Conservation (phyloP, 768 basidiomycete species). For the Agaricus subrufescens region DNA sequence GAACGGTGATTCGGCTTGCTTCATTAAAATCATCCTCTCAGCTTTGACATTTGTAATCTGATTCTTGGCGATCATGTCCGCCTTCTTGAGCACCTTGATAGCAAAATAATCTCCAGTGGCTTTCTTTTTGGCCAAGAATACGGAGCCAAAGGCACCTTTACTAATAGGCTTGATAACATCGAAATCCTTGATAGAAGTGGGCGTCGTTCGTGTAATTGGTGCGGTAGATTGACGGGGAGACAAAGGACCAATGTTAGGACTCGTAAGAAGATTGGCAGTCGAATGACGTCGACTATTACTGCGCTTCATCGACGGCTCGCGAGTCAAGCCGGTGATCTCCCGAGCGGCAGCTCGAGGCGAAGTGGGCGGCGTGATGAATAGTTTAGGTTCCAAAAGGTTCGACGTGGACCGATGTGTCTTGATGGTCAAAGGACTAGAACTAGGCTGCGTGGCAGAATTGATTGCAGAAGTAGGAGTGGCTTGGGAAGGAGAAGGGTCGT, state of each 20-base stretch:
- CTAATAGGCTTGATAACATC: conserved; percentile 99
- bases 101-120: conserved; percentile 98
- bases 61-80: conserved; percentile 99
- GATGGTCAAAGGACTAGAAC: conserved; percentile 19
- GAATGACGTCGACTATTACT: conserved; percentile 64
- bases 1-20: conserved; percentile 96
- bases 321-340: conserved; percentile 32
- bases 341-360: conserved; percentile 58
- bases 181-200: conserved; percentile 97
- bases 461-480: not conserved
- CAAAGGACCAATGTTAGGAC: conserved; percentile 62
- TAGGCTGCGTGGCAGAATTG: not conserved
- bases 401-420: conserved; percentile 63
- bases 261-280: conserved; percentile 56
- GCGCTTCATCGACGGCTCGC: conserved; percentile 48
- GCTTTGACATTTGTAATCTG: conserved; percentile 99
- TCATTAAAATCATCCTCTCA: conserved; percentile 99
- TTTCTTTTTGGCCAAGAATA: conserved; percentile 98
- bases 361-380: conserved; percentile 69
- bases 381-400: conserved; percentile 60
- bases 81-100: conserved; percentile 99
- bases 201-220: conserved; percentile 72
- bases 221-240: conserved; percentile 86
- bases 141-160: conserved; percentile 97
- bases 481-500: conserved; percentile 31